phyloP scores from a whole-genome alignment of 306 rosid genomes.

The Abrus pulchellus region DNA sequence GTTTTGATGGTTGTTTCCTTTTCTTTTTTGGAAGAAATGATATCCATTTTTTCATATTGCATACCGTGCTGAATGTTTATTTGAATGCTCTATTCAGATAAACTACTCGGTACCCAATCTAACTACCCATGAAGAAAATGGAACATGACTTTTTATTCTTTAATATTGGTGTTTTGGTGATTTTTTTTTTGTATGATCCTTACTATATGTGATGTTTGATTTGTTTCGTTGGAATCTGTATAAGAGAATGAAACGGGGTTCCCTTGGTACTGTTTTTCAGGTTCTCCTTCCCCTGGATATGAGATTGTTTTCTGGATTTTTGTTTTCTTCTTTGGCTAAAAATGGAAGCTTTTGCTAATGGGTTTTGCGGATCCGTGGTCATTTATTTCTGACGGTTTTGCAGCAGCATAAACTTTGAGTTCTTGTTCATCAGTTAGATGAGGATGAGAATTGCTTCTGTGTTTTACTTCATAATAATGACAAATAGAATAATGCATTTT shows the following conservation, averaged over 20 bases:
- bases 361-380: slow-evolving; percentile 51
- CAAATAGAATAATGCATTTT: slow-evolving; percentile 23
- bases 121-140: not conserved
- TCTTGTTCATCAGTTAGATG: slow-evolving; percentile 20
- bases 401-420: slow-evolving; percentile 1
- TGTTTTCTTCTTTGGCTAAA: slow-evolving; percentile 21
- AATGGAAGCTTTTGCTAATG: slow-evolving; percentile 10
- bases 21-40: not conserved
- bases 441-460: not conserved
- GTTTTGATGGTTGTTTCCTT: not conserved
- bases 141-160: not conserved
- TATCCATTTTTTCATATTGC: slow-evolving; percentile 26
- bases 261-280: slow-evolving; percentile 37
- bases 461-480: not conserved
- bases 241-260: slow-evolving; percentile 45
- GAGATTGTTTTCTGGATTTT: slow-evolving; percentile 2
- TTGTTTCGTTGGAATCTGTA: slow-evolving; percentile 24
- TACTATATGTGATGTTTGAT: slow-evolving; percentile 1
- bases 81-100: not conserved
- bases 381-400: not conserved
- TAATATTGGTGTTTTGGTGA: slow-evolving; percentile 18
- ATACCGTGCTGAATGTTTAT: slow-evolving; percentile 18
- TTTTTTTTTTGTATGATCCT: slow-evolving; percentile 4
- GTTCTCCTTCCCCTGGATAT: slow-evolving; percentile 17
- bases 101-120: not conserved